phyloP scores from a whole-genome alignment of 495 filamentous ascomycete species.

The Penicillium odoratum region DNA sequence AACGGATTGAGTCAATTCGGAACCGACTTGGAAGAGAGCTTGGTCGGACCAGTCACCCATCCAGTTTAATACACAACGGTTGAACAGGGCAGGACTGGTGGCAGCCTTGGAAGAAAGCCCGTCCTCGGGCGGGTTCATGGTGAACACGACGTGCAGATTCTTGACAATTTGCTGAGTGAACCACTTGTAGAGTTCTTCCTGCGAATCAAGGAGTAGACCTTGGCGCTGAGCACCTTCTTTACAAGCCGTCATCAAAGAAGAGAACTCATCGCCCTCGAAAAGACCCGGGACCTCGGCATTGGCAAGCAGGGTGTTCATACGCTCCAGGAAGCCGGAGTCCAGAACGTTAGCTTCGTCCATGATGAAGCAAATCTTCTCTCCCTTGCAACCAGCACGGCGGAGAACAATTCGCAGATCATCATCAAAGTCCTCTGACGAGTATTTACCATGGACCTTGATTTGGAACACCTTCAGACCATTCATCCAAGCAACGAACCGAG shows the following conservation, averaged over 20 bases:
- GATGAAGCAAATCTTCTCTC: slow-evolving; percentile 99
- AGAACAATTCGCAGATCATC: slow-evolving; percentile 94
- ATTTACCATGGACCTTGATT: slow-evolving; percentile 99
- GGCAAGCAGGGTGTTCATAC: slow-evolving; percentile 97
- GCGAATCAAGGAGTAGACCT: slow-evolving; percentile 89
- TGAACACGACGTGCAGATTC: slow-evolving; percentile 98
- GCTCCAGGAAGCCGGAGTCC: slow-evolving; percentile 96
- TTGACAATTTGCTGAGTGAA: slow-evolving; percentile 99
- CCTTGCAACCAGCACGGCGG: slow-evolving; percentile 91
- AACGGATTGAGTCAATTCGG: slow-evolving; percentile 91
- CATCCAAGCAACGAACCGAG: slow-evolving; percentile 99
- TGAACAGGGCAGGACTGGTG: slow-evolving; percentile 96
- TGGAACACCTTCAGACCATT: slow-evolving; percentile 98
- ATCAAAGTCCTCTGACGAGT: slow-evolving; percentile 97
- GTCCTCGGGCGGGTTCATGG: slow-evolving; percentile 99
- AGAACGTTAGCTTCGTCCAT: slow-evolving; percentile 99
- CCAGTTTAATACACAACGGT: slow-evolving; percentile 99
- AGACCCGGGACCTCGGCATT: slow-evolving; percentile 98
- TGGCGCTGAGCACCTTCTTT: slow-evolving; percentile 97
- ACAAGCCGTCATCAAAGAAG: slow-evolving; percentile 95
- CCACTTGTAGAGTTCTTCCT: slow-evolving; percentile 99
- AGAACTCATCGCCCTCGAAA: slow-evolving; percentile 96
- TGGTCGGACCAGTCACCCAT: slow-evolving; percentile 99
- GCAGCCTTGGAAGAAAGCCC: slow-evolving; percentile 93
- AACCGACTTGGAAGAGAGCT: slow-evolving; percentile 95